Conservation (phyloP, 73 alveolate species). For the Tetrahymena elliotti region DNA sequence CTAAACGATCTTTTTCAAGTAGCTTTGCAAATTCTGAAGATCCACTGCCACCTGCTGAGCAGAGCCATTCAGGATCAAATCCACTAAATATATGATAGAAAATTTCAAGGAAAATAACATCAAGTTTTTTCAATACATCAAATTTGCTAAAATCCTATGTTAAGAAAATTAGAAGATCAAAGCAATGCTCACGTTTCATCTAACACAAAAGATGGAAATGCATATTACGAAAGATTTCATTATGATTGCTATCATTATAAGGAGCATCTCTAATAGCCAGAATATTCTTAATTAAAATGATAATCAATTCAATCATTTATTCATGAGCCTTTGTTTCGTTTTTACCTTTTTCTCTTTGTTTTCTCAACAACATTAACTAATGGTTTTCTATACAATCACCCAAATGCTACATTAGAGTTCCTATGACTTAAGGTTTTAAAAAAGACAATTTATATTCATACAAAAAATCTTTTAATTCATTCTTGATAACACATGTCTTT, state of each 20-base stretch:
- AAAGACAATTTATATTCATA: constrained; percentile 54
- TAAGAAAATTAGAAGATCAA: constrained; percentile 41
- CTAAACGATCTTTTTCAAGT: background rate
- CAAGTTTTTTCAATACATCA: constrained; percentile 45
- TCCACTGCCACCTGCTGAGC: constrained; percentile 5
- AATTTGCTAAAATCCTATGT: constrained; percentile 54
- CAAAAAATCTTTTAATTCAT: constrained; percentile 18
- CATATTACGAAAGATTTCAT: constrained; percentile 8
- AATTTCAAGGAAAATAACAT: constrained; percentile 52
- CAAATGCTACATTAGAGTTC: constrained; percentile 48
- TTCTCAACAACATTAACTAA: background rate
- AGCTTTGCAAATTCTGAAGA: background rate
- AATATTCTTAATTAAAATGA: constrained; percentile 51
- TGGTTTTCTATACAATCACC: constrained; percentile 53
- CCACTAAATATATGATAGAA: constrained; percentile 53
- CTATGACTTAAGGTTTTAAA: constrained; percentile 37
- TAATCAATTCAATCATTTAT: constrained; percentile 63
- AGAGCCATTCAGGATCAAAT: constrained; percentile 52
- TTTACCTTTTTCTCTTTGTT: background rate
- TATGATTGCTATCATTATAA: background rate
- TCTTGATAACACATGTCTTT: constrained; percentile 5
- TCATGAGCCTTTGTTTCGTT: constrained; percentile 53
- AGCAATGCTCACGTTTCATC: background rate
- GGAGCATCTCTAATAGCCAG: constrained; percentile 55
- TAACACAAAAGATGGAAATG: background rate